Conservation (phyloP, 2,329 filamentous ascomycete genomes). For the Fusarium sp. region DNA sequence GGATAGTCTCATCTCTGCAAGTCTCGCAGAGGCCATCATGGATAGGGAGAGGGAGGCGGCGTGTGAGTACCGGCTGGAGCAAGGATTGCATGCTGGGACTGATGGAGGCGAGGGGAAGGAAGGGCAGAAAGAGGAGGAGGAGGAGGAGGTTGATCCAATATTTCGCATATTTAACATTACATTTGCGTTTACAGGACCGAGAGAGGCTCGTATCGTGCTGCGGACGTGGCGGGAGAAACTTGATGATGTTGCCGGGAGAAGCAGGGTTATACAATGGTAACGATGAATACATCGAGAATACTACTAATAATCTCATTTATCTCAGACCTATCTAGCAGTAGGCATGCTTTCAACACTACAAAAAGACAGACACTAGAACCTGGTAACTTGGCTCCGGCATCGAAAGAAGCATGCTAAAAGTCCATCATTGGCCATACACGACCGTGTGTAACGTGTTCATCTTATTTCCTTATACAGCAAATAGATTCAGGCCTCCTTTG, state of each 20-base stretch:
- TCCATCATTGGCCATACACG: not conserved
- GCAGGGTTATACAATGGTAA: not conserved
- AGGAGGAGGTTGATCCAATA: not conserved
- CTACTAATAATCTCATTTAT: too few relatives aligned
- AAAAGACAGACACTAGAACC: not conserved
- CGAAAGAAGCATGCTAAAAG: not conserved
- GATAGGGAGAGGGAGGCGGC: constrained; percentile 1
- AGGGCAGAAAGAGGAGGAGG: not conserved
- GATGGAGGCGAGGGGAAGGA: not conserved
- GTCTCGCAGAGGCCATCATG: constrained; percentile 9
- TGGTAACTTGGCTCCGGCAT: not conserved
- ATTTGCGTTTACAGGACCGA: not conserved
- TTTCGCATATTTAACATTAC: constrained; percentile 23
- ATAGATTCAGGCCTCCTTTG: not conserved
- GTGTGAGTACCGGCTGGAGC: not conserved
- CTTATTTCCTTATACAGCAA: too few relatives aligned
- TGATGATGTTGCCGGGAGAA: not conserved
- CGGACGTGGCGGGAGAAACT: constrained; percentile 14
- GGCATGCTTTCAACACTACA: not conserved
- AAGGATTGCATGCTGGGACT: not conserved
- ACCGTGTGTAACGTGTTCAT: not conserved
- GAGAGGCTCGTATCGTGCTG: not conserved
- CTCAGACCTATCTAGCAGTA: not conserved
- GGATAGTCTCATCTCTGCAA: constrained; percentile 12
- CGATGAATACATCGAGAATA: not conserved